Conservation (phyloP, 108 stramenopile species). For the Seminavis robusta region DNA sequence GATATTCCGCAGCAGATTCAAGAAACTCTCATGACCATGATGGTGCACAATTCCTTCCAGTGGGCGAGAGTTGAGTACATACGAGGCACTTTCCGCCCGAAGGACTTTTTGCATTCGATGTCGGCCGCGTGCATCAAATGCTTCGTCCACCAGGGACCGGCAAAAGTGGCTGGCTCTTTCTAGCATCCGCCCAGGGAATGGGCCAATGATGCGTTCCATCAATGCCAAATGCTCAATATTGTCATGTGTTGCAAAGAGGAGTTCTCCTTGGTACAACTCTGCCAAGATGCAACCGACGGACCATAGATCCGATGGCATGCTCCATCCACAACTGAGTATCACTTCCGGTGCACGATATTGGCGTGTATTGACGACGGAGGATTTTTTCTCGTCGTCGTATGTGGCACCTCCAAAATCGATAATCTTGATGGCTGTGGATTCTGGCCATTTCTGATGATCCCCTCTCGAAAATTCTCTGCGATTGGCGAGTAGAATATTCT, state of each 20-base stretch:
- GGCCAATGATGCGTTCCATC: slow-evolving; percentile 87
- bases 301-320: slow-evolving; percentile 96
- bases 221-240: slow-evolving; percentile 94
- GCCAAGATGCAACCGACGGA: slow-evolving; percentile 92
- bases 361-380: slow-evolving; percentile 91
- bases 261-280: slow-evolving; percentile 91
- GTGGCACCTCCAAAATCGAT: slow-evolving; percentile 99
- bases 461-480: slow-evolving; percentile 46
- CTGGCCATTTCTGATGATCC: slow-evolving; percentile 43
- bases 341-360: slow-evolving; percentile 99
- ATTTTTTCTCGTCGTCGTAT: slow-evolving; percentile 89
- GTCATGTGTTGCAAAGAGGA: slow-evolving; percentile 94
- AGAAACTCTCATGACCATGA: slow-evolving; percentile 41
- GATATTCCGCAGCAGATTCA: slow-evolving; percentile 48
- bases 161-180: slow-evolving; percentile 17
- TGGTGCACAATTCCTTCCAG: slow-evolving; percentile 50
- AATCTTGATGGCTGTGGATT: slow-evolving; percentile 73
- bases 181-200: slow-evolving; percentile 74
- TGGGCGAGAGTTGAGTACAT: slow-evolving; percentile 54
- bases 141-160: slow-evolving; percentile 41
- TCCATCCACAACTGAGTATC: slow-evolving; percentile 93
- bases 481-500: slow-evolving; percentile 89
- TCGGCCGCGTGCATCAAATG: slow-evolving; percentile 65
- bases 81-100: slow-evolving; percentile 43
- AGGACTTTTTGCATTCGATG: slow-evolving; percentile 66